phyloP scores from a whole-genome alignment of 257 asterid species.

The Capsicum baccatum region DNA sequence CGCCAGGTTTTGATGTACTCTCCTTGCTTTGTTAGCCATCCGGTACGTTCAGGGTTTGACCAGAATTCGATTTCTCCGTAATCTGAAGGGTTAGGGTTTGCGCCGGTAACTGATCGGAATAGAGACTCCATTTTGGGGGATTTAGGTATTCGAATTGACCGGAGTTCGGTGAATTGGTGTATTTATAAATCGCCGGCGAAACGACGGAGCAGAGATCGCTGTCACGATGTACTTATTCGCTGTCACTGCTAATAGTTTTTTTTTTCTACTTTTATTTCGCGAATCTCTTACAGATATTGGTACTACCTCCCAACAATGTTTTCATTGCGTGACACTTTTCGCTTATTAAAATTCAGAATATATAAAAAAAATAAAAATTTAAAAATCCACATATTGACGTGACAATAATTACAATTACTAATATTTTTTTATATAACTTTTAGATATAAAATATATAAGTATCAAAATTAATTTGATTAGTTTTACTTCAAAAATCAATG shows the following conservation, averaged over 20 bases:
- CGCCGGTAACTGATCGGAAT: slow-evolving; percentile 79
- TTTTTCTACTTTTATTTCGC: neutral
- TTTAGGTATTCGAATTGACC: neutral
- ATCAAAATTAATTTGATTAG: too few relatives aligned
- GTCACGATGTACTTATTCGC: neutral
- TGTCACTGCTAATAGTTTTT: slow-evolving; percentile 8
- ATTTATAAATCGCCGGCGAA: neutral
- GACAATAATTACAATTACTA: too few relatives aligned
- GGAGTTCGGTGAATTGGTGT: neutral
- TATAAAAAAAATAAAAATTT: too few relatives aligned
- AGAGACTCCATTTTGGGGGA: slow-evolving; percentile 54
- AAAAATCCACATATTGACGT: too few relatives aligned
- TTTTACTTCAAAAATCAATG: too few relatives aligned
- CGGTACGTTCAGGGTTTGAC: slow-evolving; percentile 80
- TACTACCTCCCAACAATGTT: too few relatives aligned
- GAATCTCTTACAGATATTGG: neutral
- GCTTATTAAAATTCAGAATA: neutral
- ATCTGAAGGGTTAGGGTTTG: slow-evolving; percentile 58
- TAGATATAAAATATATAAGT: too few relatives aligned
- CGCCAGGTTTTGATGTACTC: slow-evolving; percentile 98
- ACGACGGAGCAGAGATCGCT: neutral
- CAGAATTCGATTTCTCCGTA: slow-evolving; percentile 86
- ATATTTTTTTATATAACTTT: too few relatives aligned
- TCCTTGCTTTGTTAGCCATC: slow-evolving; percentile 95
- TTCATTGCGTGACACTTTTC: too few relatives aligned